Base-by-base conservation (phyloP, 139 green algal species). In the Coccomyxa sp. region DNA sequence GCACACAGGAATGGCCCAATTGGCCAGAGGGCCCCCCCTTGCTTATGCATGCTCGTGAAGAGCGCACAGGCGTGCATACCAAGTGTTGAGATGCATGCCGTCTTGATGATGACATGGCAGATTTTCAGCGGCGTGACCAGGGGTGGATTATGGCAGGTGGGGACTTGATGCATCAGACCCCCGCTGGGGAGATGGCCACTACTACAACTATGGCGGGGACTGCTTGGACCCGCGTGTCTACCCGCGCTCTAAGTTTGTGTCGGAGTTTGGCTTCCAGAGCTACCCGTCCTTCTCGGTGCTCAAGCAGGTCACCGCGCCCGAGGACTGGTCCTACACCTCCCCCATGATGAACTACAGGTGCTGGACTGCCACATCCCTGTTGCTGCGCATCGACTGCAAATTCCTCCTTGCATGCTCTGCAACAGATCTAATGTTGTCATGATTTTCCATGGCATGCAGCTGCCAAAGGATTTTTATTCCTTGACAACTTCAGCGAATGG, bases 111-210 rank as follows among this genome's bases (percentile, higher is more conserved):
- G 38, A 51, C 38, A 3, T 7, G 7, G 38, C 38, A 51, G 38
- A 51, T 3, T 51, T 51, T 51, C 7, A 51, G 38, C 38, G 38
- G 38, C 63, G 21, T 28, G 10, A 77, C 63, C 14, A 77, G 71
- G 71, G 71, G 14, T 79, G 23, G 0, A 38, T 38, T 71, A 25
- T 71, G 13, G 83, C 85, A 90, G 88, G 76, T 92, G 90, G 90
- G 86, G 85, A 79, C 67, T 84, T 31, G 76, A 91, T 59, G 84
- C 89, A 0, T 68, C 59, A 0, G 58, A 87, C 67, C 58, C 82
- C 1, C 23, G n/a, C 0, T 90, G 87, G 32, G 94, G 93, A 7
- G 94, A 97, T 77, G 77, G 94, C 10, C 94, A 97, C 82, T 95
- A 87, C 67, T 97, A 97, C 84, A 85, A 94, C 81, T 97, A 96